phyloP scores from a whole-genome alignment of 2,329 filamentous ascomycete genomes.

The Paracorniculantispora psalliotae region DNA sequence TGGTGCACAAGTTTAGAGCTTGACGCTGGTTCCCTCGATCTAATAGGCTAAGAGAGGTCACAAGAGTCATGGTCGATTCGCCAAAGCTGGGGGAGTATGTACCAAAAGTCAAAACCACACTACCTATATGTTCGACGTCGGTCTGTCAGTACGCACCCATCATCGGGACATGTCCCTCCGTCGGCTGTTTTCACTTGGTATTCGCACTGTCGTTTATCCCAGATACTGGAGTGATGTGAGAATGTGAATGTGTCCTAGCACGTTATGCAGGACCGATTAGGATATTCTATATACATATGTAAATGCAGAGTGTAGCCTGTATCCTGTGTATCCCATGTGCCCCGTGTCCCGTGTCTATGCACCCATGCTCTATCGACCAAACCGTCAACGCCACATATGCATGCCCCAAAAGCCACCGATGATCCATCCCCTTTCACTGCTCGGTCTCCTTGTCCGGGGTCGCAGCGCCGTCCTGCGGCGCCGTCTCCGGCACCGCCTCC shows the following conservation, averaged over 20 bases:
- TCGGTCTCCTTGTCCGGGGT: slow-evolving; percentile 33
- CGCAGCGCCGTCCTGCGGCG: slow-evolving; percentile 29
- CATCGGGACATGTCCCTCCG: not conserved
- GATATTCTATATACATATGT: not conserved
- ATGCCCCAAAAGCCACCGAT: not conserved
- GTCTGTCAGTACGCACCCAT: not conserved
- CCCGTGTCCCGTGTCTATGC: not conserved
- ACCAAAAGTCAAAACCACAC: not conserved
- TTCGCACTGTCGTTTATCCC: not conserved
- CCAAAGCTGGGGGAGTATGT: not conserved
- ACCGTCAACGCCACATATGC: slow-evolving; percentile 1
- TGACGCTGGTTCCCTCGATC: too few relatives aligned
- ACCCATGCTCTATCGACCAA: not conserved
- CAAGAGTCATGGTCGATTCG: not conserved
- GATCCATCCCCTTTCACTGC: not conserved
- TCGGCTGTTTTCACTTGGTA: not conserved
- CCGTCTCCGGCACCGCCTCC: slow-evolving; percentile 37
- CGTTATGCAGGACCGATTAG: not conserved
- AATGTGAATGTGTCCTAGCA: not conserved
- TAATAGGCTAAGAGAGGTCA: not conserved
- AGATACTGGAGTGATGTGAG: not conserved
- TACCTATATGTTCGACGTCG: not conserved
- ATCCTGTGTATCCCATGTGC: not conserved
- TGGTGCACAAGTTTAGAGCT: too few relatives aligned
- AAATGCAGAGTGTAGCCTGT: not conserved